phyloP scores from a whole-genome alignment of 495 filamentous ascomycete genomes.

The Neurospora sp. region DNA sequence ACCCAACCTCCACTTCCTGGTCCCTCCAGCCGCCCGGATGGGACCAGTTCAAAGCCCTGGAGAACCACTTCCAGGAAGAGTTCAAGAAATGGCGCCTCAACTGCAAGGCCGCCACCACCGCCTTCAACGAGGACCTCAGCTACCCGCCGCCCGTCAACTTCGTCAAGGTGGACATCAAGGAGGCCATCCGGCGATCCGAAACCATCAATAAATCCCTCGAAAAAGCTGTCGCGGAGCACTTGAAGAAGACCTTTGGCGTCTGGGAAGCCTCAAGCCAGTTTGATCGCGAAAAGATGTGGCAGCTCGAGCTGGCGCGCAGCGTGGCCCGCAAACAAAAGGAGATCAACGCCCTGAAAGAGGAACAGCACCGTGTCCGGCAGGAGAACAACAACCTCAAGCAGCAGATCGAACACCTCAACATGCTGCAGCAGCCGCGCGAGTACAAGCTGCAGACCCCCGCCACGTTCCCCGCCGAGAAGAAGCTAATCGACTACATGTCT shows the following conservation, averaged over 20 bases:
- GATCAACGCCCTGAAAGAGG: constrained; percentile 49
- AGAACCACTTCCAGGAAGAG: constrained; percentile 52
- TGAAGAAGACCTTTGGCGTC: constrained; percentile 57
- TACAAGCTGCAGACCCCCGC: constrained; percentile 56
- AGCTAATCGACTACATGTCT: constrained; percentile 25
- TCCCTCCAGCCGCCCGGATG: constrained; percentile 59
- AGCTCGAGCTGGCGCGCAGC: constrained; percentile 64
- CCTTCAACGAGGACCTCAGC: constrained; percentile 29
- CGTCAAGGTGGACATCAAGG: constrained; percentile 29
- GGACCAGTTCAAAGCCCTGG: constrained; percentile 60
- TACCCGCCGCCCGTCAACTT: constrained; percentile 22
- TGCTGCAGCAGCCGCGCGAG: constrained; percentile 60
- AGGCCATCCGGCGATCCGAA: constrained; percentile 31
- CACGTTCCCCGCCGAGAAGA: constrained; percentile 46
- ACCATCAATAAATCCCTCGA: constrained; percentile 39
- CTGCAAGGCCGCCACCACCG: constrained; percentile 31
- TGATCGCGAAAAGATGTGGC: constrained; percentile 58
- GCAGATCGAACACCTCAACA: constrained; percentile 58
- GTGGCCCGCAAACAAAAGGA: constrained; percentile 58
- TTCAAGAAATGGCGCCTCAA: constrained; percentile 51
- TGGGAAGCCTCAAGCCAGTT: constrained; percentile 53
- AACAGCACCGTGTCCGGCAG: constrained; percentile 52
- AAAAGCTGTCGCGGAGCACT: constrained; percentile 54
- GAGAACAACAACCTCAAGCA: constrained; percentile 62
- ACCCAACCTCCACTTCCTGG: constrained; percentile 62